Evolutionary conservation across 257 asterid genomes (phyloP), one percentile per base, ranked within the genome.

Genomic region (Petunia secreta): DNA sequence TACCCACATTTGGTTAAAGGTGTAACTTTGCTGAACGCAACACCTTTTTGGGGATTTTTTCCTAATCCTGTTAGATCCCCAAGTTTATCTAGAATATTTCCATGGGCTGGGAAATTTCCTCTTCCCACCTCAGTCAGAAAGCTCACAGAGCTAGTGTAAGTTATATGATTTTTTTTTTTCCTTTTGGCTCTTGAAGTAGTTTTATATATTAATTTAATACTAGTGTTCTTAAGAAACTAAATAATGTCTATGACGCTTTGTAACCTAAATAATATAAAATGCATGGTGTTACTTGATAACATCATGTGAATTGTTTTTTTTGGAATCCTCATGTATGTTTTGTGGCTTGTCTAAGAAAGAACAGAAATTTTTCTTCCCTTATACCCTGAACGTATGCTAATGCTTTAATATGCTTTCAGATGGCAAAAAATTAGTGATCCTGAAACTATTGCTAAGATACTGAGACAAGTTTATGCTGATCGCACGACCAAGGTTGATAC

Each of bases 21-120:
- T 50, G 91, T 94, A 69, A 90, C 92, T 39, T 85, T 94, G 86
- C 93, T 92, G 54, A 94, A 94, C 68, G 97, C 98, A 64, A 91
- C 98, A 46, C 98, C 98, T 5, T 91, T 94, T 83, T 92, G 98
- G 98, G 97, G 98, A 78, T 83, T 94, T 82, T 91, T 94, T 16
- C 97, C 97, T 36, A 92, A 94, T 79, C 97, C 97, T 8, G 83
- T 82, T 55, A 89, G 84, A 81, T 90, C 92, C 76, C 97, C 98
- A 43, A 83, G 87, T 81, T 79, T 89, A 75, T 92, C 96, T 7
- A 84, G 89, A 80, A 82, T 94, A 39, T 88, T 92, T 79, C 97
- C 98, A 52, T 90, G 97, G 97, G 86, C 94, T 1, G 97, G 98
- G 60, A 89, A 91, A 78, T 94, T 92, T 71, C 98, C 98, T 64